Evolutionary conservation across 2,329 filamentous ascomycete species (phyloP).

Genomic region (Xylaria sp.): DNA sequence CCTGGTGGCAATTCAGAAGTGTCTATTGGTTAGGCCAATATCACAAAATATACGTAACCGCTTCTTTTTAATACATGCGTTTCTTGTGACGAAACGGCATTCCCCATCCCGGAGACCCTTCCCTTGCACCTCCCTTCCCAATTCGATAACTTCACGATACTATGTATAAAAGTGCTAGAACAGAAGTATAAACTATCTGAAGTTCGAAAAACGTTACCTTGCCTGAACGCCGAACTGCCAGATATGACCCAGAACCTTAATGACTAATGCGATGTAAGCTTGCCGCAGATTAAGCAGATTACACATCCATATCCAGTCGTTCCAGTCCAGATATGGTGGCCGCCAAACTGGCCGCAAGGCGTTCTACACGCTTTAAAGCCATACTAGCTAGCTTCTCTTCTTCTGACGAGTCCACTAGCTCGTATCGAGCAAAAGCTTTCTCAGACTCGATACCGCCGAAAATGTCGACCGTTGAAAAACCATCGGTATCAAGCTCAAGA

Average conservation of each 20-base stretch:
- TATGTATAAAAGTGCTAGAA: slow-evolving; percentile 3
- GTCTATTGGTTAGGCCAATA: not conserved
- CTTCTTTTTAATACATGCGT: slow-evolving; percentile 7
- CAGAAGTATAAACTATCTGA: not conserved
- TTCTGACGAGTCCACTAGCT: slow-evolving; percentile 69
- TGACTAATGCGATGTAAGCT: slow-evolving; percentile 5
- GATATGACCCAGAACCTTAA: not conserved
- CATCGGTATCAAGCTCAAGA: slow-evolving; percentile 56
- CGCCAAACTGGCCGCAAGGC: slow-evolving; percentile 56
- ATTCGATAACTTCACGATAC: not conserved
- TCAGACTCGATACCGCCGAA: slow-evolving; percentile 68
- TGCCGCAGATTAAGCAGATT: slow-evolving; percentile 18
- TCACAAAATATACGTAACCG: not conserved
- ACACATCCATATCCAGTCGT: slow-evolving; percentile 48
- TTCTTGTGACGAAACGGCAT: not conserved
- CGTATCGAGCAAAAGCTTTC: slow-evolving; percentile 70
- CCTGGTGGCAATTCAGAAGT: not conserved
- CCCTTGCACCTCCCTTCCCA: not conserved
- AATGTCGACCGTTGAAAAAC: slow-evolving; percentile 53
- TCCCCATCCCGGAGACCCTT: not conserved
- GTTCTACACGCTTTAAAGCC: slow-evolving; percentile 61
- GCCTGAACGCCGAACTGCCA: slow-evolving; percentile 25
- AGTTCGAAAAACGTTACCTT: not conserved
- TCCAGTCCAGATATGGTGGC: slow-evolving; percentile 52
- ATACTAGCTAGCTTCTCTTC: slow-evolving; percentile 57